Percentiles rank a stretch among this genome's conserved stretches.
phyloP scores from a whole-genome alignment of 441 rosid species.

The Euphorbia schlechtendalii region DNA sequence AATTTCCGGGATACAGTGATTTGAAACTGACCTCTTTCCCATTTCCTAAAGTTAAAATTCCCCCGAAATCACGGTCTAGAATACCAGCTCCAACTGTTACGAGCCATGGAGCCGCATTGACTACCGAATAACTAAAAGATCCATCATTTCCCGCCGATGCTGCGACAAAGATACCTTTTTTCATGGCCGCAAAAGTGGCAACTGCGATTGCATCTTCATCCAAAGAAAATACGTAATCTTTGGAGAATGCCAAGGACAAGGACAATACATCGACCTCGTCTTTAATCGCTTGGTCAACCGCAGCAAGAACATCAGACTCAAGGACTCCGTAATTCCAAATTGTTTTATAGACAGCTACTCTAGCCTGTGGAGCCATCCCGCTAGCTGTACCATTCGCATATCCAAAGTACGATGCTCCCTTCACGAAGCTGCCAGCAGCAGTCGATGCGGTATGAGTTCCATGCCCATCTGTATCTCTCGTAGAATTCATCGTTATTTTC shows the following conservation, averaged over 20 bases:
- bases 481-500: constrained; percentile 47
- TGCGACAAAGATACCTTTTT: constrained; percentile 49
- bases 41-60: constrained; percentile 41
- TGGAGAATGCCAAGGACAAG: not conserved
- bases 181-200: constrained; percentile 48
- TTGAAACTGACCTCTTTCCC: constrained; percentile 37
- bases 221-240: not conserved
- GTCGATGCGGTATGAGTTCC: constrained; percentile 82
- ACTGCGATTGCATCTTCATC: constrained; percentile 27
- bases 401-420: constrained; percentile 37
- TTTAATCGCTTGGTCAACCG: not conserved
- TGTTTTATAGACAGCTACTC: constrained; percentile 30
- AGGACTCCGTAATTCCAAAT: not conserved
- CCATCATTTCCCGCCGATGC: constrained; percentile 64
- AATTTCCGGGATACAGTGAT: constrained; percentile 49
- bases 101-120: constrained; percentile 65
- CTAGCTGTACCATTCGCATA: constrained; percentile 56
- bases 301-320: constrained; percentile 1
- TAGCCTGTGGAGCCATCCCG: constrained; percentile 66
- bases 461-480: constrained; percentile 69
- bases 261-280: not conserved
- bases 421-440: constrained; percentile 54
- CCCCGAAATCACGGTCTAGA: constrained; percentile 44
- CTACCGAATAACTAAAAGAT: constrained; percentile 36
- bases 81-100: constrained; percentile 54